phyloP scores from a whole-genome alignment of 2,329 filamentous ascomycete species.

The Xylaria hypoxylon region DNA sequence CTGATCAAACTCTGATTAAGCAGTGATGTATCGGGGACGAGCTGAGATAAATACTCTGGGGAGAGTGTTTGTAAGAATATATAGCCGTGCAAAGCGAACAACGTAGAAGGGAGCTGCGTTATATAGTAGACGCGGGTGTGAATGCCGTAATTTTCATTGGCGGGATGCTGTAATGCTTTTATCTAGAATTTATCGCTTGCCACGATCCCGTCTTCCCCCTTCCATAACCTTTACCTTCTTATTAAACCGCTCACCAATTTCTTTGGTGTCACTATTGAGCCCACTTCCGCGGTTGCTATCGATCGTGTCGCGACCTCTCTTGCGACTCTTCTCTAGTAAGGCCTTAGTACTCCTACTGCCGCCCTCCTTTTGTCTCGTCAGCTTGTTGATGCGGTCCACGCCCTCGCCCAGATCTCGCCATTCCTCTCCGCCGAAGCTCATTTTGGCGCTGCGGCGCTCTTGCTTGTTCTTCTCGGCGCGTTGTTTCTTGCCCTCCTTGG shows the following conservation, averaged over 20 bases:
- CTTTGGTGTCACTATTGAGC: constrained; percentile 55
- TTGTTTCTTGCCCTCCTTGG: constrained; percentile 90
- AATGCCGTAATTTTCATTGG: neutral
- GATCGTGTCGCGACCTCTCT: constrained; percentile 74
- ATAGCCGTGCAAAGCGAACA: neutral
- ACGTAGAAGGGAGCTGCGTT: neutral
- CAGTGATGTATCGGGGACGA: neutral
- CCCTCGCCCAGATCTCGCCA: constrained; percentile 89
- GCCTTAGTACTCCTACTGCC: constrained; percentile 67
- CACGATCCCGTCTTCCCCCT: constrained; percentile 55
- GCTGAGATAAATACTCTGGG: neutral
- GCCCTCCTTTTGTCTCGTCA: constrained; percentile 77
- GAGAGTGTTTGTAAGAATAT: neutral
- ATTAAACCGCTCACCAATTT: constrained; percentile 80
- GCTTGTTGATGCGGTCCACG: constrained; percentile 83
- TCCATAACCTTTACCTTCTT: constrained; percentile 71
- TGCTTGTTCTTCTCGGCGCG: constrained; percentile 71
- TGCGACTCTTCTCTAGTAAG: constrained; percentile 85
- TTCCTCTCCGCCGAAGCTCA: constrained; percentile 90
- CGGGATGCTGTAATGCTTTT: neutral
- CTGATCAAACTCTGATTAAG: neutral
- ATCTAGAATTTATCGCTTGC: constrained; percentile 44
- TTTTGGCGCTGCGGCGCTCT: constrained; percentile 62
- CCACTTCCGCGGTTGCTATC: constrained; percentile 78
- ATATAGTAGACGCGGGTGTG: neutral